Evolutionary conservation across 2,329 filamentous ascomycete species (phyloP).

Genomic region (Verticillium zaregamsianum): DNA sequence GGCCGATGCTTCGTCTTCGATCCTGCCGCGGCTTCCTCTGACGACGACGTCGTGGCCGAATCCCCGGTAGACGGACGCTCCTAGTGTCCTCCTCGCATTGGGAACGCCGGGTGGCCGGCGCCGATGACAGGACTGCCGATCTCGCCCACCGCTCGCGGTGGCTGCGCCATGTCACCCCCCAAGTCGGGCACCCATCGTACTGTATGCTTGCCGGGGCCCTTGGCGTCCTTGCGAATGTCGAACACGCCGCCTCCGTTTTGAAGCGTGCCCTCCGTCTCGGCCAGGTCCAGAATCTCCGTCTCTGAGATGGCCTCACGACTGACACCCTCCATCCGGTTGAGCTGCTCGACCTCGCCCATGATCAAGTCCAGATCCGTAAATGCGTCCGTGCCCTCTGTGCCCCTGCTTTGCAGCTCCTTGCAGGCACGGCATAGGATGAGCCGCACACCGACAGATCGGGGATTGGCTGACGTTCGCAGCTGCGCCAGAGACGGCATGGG

Average conservation of each 20-base stretch:
- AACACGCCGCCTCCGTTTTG: conserved; percentile 92
- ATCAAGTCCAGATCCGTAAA: conserved; percentile 68
- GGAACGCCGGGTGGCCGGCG: conserved; percentile 13
- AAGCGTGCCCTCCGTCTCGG: conserved; percentile 82
- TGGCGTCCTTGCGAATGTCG: conserved; percentile 54
- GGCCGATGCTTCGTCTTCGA: not conserved
- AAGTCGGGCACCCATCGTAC: conserved; percentile 55
- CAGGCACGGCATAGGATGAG: conserved; percentile 75
- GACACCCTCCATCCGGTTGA: conserved; percentile 6
- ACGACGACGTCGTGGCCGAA: not conserved
- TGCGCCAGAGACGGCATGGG: conserved; percentile 6
- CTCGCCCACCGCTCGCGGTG: conserved; percentile 54
- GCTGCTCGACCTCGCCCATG: conserved; percentile 49
- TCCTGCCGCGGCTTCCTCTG: not conserved
- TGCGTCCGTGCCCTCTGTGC: conserved; percentile 45
- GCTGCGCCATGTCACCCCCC: conserved; percentile 32
- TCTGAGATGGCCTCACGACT: conserved; percentile 40
- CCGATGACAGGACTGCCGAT: conserved; percentile 63
- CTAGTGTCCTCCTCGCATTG: not conserved
- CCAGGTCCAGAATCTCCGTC: conserved; percentile 74
- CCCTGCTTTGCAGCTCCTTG: conserved; percentile 48
- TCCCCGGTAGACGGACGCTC: not conserved
- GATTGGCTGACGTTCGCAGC: conserved; percentile 7
- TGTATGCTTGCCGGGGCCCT: conserved; percentile 28
- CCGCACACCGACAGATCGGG: conserved; percentile 55